Evolutionary conservation across 768 basidiomycete species (phyloP).

Genomic region (Leccinum pellstonianum): DNA sequence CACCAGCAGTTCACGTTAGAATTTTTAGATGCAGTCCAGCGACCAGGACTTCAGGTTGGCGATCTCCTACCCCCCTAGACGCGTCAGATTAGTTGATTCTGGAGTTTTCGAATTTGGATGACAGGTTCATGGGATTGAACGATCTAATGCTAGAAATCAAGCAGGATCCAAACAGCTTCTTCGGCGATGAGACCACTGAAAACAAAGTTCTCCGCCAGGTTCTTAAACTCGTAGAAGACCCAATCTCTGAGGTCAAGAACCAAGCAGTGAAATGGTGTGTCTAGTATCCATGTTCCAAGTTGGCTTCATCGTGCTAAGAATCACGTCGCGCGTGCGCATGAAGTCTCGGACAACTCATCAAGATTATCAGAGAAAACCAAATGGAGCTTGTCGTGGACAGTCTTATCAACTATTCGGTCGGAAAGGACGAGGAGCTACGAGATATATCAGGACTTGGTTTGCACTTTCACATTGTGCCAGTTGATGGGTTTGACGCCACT

Average conservation of each 20-base stretch:
- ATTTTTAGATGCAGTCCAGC: constrained; percentile 75
- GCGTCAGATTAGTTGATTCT: constrained; percentile 18
- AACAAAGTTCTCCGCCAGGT: constrained; percentile 82
- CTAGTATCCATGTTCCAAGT: neutral
- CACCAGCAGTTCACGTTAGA: constrained; percentile 4
- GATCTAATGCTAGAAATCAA: constrained; percentile 90
- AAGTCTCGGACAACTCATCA: constrained; percentile 88
- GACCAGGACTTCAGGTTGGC: constrained; percentile 87
- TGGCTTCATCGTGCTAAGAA: constrained; percentile 6
- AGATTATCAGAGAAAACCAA: constrained; percentile 78
- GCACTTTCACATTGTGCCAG: neutral
- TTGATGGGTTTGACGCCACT: constrained; percentile 7
- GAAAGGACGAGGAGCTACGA: constrained; percentile 88
- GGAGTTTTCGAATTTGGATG: constrained; percentile 12
- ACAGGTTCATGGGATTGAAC: constrained; percentile 96
- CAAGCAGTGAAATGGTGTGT: constrained; percentile 90
- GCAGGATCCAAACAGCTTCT: constrained; percentile 69
- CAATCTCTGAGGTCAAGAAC: constrained; percentile 98
- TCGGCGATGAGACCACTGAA: constrained; percentile 85
- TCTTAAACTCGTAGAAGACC: constrained; percentile 84
- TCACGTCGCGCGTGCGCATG: neutral
- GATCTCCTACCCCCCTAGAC: constrained; percentile 12
- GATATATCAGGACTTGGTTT: constrained; percentile 92
- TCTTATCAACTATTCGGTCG: constrained; percentile 80
- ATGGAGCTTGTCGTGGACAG: constrained; percentile 89